Evolutionary conservation across 768 basidiomycete species (phyloP).

Genomic region (Rhizopogon salebrosus): DNA sequence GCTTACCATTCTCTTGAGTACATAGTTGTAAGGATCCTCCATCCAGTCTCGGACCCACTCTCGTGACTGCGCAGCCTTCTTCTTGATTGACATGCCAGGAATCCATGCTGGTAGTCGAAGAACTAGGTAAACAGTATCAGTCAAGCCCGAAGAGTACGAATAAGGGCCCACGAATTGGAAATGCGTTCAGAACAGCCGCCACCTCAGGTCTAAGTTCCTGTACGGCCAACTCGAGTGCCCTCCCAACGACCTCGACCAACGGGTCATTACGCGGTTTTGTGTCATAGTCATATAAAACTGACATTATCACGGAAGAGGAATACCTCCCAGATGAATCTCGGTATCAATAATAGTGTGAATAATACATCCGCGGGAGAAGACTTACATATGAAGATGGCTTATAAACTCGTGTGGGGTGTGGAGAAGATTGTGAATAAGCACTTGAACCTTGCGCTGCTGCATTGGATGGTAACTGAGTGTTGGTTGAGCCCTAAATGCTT

Average conservation of each 20-base stretch:
- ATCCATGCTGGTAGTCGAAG: slow-evolving; percentile 21
- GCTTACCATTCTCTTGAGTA: slow-evolving; percentile 11
- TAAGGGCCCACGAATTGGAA: slow-evolving; percentile 6
- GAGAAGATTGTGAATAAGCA: slow-evolving; percentile 24
- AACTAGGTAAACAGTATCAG: slow-evolving; percentile 11
- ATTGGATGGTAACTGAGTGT: slow-evolving; percentile 22
- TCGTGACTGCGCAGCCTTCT: slow-evolving; percentile 13
- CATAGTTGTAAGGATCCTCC: slow-evolving; percentile 14
- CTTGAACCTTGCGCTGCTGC: slow-evolving; percentile 26
- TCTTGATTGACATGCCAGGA: slow-evolving; percentile 25
- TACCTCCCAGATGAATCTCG: slow-evolving; percentile 10
- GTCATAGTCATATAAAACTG: slow-evolving; percentile 28
- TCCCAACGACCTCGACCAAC: slow-evolving; percentile 20
- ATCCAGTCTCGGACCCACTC: slow-evolving; percentile 15
- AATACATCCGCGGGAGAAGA: neutral
- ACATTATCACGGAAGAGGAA: slow-evolving; percentile 25
- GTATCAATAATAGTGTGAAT: neutral
- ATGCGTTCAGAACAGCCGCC: slow-evolving; percentile 12
- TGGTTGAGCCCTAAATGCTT: slow-evolving; percentile 26
- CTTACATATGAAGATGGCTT: neutral
- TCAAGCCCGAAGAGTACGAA: neutral
- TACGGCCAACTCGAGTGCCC: slow-evolving; percentile 19
- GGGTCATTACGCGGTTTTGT: slow-evolving; percentile 22
- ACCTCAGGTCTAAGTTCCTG: slow-evolving; percentile 19
- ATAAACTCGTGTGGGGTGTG: slow-evolving; percentile 17